Evolutionary conservation across 2,329 filamentous ascomycete species (phyloP), one percentile per base, ranked within the genome.

Genomic region (Cercospora sp.): DNA sequence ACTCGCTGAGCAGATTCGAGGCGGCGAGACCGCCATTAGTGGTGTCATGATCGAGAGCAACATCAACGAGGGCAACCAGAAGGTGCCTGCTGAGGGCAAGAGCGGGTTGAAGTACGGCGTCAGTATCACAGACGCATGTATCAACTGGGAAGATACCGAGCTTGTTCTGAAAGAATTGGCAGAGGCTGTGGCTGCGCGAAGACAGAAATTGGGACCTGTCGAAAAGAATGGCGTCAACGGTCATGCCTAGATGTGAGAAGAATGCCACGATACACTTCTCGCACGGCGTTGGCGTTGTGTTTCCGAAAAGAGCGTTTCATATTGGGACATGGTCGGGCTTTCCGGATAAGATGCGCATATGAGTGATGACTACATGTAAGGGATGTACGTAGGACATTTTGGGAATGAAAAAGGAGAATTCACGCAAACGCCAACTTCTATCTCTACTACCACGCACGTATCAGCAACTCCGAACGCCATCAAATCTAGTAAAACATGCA

Each of bases 1-100:
- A 10, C 80, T 99, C 66, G 93, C 92, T 1, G 89, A 91, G 76
- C 95, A 99, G 82, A 91, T 99, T 68, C 86, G 90, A 64, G 88
- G 86, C 67, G 95, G 95, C 40, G 94, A 98, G 83, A 86, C 87
- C 3, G 90, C 85, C 60, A 95, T 99, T 77, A 94, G 97, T 88
- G 95, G 95, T 76, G 92, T 98, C 68, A 99, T 99, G 95, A 97
- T 99, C 76, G 95, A 99, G 85, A 96, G 92, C 81, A 92, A 98
- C 81, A 96, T 98, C 82, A 91, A 94, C 76, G 94, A 97, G 83
- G 90, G 94, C 73, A 91, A 86, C 81, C 95, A 99, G 80, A 97
- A 97, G 81, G 92, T 97, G 3, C 92, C 94, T 36, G 85, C 89
- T 65, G 92, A 97, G 82, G 94, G 94, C 77, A 93, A 91, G 80